phyloP scores from a whole-genome alignment of 257 asterid genomes.

The Salvia rosmarinus region DNA sequence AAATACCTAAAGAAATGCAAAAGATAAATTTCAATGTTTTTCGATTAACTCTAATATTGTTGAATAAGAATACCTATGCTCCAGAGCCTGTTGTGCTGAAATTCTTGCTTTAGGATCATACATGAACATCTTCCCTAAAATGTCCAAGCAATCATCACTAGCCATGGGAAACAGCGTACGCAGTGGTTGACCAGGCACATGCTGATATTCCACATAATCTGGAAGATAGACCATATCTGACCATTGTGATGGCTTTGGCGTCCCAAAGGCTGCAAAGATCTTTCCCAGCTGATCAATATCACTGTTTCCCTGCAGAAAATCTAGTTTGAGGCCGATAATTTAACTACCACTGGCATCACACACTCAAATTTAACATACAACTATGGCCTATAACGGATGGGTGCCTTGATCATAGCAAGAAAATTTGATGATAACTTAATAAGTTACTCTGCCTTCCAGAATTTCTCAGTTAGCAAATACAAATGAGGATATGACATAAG shows the following conservation, averaged over 20 bases:
- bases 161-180: slow-evolving; percentile 92
- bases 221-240: slow-evolving; percentile 89
- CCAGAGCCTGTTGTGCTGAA: slow-evolving; percentile 92
- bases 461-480: not conserved
- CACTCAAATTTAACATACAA: slow-evolving; percentile 13
- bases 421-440: not conserved
- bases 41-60: slow-evolving; percentile 18
- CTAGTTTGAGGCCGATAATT: slow-evolving; percentile 26
- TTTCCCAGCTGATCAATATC: slow-evolving; percentile 98
- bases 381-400: not conserved
- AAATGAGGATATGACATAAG: slow-evolving; percentile 16
- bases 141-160: slow-evolving; percentile 86
- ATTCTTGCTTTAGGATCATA: slow-evolving; percentile 93
- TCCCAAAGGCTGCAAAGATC: slow-evolving; percentile 93
- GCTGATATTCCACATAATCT: slow-evolving; percentile 84
- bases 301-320: slow-evolving; percentile 70
- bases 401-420: slow-evolving; percentile 8
- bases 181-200: slow-evolving; percentile 60
- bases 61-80: slow-evolving; percentile 70
- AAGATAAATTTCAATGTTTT: slow-evolving; percentile 25
- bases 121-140: slow-evolving; percentile 79
- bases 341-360: slow-evolving; percentile 14
- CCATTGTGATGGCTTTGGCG: slow-evolving; percentile 94
- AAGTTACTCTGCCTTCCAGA: slow-evolving; percentile 2
- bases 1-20: slow-evolving; percentile 64